phyloP scores from a whole-genome alignment of 148 eudicot species.

The Rhododendron molle region DNA sequence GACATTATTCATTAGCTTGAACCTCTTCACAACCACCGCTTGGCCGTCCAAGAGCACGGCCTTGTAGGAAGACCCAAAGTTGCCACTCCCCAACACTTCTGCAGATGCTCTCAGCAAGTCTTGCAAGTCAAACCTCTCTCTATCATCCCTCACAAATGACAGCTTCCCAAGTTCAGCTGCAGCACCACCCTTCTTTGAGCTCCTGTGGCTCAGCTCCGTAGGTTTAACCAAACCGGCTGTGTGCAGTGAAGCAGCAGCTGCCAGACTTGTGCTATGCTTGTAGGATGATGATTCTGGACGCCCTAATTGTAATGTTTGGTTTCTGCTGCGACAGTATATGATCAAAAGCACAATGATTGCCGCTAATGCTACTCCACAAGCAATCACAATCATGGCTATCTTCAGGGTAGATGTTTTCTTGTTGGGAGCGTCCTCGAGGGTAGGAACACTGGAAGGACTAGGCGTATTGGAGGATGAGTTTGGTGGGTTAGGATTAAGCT shows the following conservation, averaged over 20 bases:
- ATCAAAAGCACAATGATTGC: slow-evolving; percentile 25
- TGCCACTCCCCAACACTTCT: slow-evolving; percentile 81
- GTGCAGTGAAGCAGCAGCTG: background rate
- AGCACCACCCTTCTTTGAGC: slow-evolving; percentile 4
- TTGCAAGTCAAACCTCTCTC: slow-evolving; percentile 56
- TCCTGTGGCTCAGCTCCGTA: background rate
- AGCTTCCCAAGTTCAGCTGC: slow-evolving; percentile 35
- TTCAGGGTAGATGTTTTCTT: slow-evolving; percentile 21
- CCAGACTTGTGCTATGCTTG: background rate
- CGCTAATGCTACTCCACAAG: slow-evolving; percentile 20
- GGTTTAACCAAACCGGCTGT: background rate
- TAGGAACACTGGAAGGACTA: background rate
- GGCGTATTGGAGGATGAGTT: background rate
- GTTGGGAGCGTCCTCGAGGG: background rate
- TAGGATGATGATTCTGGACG: slow-evolving; percentile 13
- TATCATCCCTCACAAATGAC: slow-evolving; percentile 60
- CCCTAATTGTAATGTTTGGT: slow-evolving; percentile 7
- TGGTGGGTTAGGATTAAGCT: background rate
- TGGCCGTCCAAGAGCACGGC: slow-evolving; percentile 55
- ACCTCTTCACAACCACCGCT: slow-evolving; percentile 74
- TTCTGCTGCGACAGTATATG: slow-evolving; percentile 18
- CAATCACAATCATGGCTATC: slow-evolving; percentile 19
- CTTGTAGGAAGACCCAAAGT: slow-evolving; percentile 76
- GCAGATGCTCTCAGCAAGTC: slow-evolving; percentile 85
- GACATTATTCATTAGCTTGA: slow-evolving; percentile 59